Conservation (phyloP, 1,284 basidiomycete species). For the Malassezia sp. region DNA sequence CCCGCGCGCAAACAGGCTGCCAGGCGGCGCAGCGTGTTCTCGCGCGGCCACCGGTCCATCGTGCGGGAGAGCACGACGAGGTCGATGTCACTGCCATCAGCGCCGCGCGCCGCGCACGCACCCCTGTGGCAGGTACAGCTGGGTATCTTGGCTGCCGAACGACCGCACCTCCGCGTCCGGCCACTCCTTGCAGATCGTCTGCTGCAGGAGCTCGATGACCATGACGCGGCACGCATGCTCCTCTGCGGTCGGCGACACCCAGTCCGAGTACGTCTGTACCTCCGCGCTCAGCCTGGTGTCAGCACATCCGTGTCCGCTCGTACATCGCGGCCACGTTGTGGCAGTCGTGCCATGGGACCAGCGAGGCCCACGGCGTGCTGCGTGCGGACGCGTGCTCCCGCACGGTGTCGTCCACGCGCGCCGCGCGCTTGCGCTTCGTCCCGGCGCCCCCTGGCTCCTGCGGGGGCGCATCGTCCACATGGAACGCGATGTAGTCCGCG, state of each 20-base stretch:
- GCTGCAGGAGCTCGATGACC: conserved; percentile 63
- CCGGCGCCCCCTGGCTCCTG: neutral
- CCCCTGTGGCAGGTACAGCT: conserved; percentile 86
- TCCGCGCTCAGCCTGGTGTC: conserved; percentile 30
- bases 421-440: conserved; percentile 18
- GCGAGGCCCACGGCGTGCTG: conserved; percentile 64
- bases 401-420: conserved; percentile 50
- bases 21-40: conserved; percentile 47
- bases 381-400: conserved; percentile 55
- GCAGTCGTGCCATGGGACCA: conserved; percentile 68
- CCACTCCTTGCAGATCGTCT: conserved; percentile 58
- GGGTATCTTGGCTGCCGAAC: conserved; percentile 88
- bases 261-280: conserved; percentile 60
- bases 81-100: conserved; percentile 52
- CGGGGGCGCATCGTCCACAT: conserved; percentile 19
- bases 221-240: conserved; percentile 75
- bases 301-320: neutral
- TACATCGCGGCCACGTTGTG: conserved; percentile 56
- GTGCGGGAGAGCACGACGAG: conserved; percentile 50
- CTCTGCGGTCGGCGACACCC: conserved; percentile 71
- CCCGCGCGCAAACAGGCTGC: conserved; percentile 49
- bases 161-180: conserved; percentile 70
- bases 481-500: conserved; percentile 35
- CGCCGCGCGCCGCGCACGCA: conserved; percentile 56
- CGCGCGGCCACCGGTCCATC: conserved; percentile 46